Conservation (phyloP, 169 alveolate genomes). For the Plasmodium gallinaceum region DNA sequence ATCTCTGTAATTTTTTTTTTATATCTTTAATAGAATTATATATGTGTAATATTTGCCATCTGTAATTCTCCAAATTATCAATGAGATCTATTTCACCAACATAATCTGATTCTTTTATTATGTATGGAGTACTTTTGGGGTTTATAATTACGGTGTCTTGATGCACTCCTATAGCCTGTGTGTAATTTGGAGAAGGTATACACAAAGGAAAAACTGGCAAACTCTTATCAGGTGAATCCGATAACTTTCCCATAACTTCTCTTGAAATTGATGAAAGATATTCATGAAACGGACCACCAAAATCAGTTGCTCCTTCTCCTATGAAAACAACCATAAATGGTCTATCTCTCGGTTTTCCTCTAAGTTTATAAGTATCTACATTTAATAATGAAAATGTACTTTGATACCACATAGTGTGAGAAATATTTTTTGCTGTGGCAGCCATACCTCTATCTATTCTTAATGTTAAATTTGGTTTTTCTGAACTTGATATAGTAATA, state of each 20-base stretch:
- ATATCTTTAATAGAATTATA: constrained; percentile 52
- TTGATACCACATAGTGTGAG: constrained; percentile 85
- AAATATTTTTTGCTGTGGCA: constrained; percentile 83
- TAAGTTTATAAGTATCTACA: constrained; percentile 78
- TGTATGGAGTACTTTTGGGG: constrained; percentile 59
- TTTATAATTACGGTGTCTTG: constrained; percentile 91
- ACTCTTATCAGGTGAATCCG: constrained; percentile 75
- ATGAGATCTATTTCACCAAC: constrained; percentile 64
- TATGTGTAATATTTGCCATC: constrained; percentile 59
- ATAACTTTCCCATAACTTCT: constrained; percentile 90
- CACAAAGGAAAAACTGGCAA: constrained; percentile 80
- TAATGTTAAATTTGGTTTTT: constrained; percentile 78
- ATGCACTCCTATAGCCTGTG: constrained; percentile 90
- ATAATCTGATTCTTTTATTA: constrained; percentile 62
- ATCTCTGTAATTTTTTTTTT: constrained; percentile 40
- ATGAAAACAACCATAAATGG: constrained; percentile 93
- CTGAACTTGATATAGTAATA: constrained; percentile 73
- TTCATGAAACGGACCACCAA: constrained; percentile 95
- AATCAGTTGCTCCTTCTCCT: constrained; percentile 95
- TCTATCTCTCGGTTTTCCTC: constrained; percentile 86
- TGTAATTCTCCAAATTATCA: constrained; percentile 73
- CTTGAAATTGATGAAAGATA: constrained; percentile 89
- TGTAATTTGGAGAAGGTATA: constrained; percentile 89
- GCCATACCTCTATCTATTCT: constrained; percentile 86
- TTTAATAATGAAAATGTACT: constrained; percentile 84